Conservation (phyloP, 1,284 basidiomycete genomes). For the Cryptococcus jaspeensis region DNA sequence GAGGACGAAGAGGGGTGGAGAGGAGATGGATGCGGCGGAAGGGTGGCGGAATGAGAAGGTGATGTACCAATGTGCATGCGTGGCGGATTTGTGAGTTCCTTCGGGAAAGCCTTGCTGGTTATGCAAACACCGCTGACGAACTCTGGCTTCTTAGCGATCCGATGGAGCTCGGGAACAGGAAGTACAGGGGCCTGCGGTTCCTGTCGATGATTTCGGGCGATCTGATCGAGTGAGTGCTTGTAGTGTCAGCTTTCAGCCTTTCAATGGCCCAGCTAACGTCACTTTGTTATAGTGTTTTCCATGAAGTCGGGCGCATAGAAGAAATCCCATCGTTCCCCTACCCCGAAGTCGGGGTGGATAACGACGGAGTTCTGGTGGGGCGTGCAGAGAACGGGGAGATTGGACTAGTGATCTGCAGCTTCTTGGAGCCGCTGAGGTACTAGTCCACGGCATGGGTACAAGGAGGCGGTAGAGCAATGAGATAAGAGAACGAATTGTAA, state of each 20-base stretch:
- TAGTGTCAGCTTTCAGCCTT: background rate
- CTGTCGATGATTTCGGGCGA: conserved; percentile 42
- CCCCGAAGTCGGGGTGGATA: conserved; percentile 48
- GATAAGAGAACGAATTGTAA: too few relatives aligned
- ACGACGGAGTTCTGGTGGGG: conserved; percentile 50
- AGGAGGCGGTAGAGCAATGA: too few relatives aligned
- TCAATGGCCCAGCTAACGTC: background rate
- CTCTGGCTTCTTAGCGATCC: conserved; percentile 25
- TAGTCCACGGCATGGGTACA: background rate
- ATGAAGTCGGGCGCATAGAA: conserved; percentile 52
- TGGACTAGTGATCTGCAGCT: conserved; percentile 51
- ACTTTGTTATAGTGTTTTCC: conserved; percentile 35
- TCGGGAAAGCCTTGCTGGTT: too few relatives aligned
- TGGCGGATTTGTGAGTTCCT: conserved; percentile 45
- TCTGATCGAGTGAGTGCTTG: conserved; percentile 43
- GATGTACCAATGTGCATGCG: conserved; percentile 48
- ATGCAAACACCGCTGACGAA: background rate
- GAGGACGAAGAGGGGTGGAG: conserved; percentile 1
- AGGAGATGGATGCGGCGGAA: conserved; percentile 32
- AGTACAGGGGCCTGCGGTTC: conserved; percentile 45
- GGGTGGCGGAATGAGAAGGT: conserved; percentile 40
- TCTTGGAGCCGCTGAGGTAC: conserved; percentile 42
- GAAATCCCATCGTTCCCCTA: conserved; percentile 49
- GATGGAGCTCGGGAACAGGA: conserved; percentile 24
- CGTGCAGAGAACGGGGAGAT: conserved; percentile 38